Percentiles rank a stretch among this genome's conserved stretches.
Evolutionary conservation across 208 protist species (phyloP).

Genomic region (Trypanosoma lewisi): DNA sequence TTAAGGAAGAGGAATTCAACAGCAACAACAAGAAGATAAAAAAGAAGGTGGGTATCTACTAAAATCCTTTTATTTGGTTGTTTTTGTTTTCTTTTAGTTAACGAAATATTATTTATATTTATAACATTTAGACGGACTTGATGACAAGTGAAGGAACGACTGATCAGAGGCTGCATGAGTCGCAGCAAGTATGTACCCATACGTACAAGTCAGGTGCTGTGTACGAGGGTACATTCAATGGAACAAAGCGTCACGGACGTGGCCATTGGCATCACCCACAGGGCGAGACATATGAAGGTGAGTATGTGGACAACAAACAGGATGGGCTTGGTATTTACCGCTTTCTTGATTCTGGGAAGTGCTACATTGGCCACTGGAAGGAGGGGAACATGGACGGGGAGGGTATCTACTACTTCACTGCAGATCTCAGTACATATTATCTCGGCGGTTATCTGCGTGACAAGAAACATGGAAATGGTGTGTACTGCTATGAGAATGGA

Average conservation of each 20-base stretch:
- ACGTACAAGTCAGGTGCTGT: slow-evolving; percentile 86
- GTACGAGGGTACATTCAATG: slow-evolving; percentile 86
- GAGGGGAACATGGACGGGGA: slow-evolving; percentile 78
- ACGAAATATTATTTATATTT: too few species aligned
- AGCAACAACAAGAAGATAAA: too few species aligned
- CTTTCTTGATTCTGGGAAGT: slow-evolving; percentile 65
- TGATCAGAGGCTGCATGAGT: neutral
- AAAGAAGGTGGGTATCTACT: too few species aligned
- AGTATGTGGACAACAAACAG: slow-evolving; percentile 86
- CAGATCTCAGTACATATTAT: slow-evolving; percentile 60
- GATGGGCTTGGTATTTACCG: slow-evolving; percentile 83
- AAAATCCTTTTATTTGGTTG: neutral
- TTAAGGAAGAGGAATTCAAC: neutral
- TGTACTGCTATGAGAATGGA: slow-evolving; percentile 86
- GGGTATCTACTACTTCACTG: slow-evolving; percentile 83
- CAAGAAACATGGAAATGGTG: slow-evolving; percentile 78
- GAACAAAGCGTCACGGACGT: slow-evolving; percentile 66
- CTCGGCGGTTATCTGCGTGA: slow-evolving; percentile 73
- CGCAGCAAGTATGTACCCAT: slow-evolving; percentile 26
- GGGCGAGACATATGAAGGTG: slow-evolving; percentile 85
- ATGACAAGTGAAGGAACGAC: too few species aligned
- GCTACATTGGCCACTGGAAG: slow-evolving; percentile 82
- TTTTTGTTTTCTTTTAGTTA: slow-evolving; percentile 10
- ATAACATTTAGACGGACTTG: too few species aligned
- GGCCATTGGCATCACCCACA: slow-evolving; percentile 77